phyloP scores from a whole-genome alignment of 208 protist genomes.

The Trypanosoma lewisi region DNA sequence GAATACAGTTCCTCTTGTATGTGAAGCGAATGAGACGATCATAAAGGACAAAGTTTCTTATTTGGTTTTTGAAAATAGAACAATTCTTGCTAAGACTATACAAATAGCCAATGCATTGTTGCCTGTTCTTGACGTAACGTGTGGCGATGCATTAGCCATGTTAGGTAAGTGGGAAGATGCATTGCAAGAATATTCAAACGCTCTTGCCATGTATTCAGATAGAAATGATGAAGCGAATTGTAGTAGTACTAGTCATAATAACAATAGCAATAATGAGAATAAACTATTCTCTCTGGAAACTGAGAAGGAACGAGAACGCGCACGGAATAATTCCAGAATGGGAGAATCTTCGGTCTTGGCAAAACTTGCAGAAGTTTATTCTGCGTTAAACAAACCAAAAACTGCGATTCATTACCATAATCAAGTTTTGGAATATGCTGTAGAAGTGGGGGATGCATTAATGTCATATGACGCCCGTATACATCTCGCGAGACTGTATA shows the following conservation, averaged over 20 bases:
- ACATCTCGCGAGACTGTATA: conserved; percentile 77
- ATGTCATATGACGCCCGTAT: conserved; percentile 78
- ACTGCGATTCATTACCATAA: conserved; percentile 78
- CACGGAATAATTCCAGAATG: conserved; percentile 42
- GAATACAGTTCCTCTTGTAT: neutral
- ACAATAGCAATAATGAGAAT: neutral
- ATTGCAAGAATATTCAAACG: conserved; percentile 72
- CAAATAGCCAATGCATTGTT: conserved; percentile 12
- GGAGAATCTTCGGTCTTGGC: conserved; percentile 68
- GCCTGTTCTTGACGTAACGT: conserved; percentile 61
- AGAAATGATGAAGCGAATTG: conserved; percentile 37
- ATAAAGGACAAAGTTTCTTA: neutral
- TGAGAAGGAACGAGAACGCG: conserved; percentile 8
- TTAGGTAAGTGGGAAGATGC: conserved; percentile 74
- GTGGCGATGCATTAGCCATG: conserved; percentile 60
- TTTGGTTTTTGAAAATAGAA: neutral
- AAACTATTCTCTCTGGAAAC: neutral
- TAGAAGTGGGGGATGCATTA: conserved; percentile 59
- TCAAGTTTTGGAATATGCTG: conserved; percentile 70
- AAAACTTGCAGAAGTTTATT: conserved; percentile 77
- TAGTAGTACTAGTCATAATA: neutral
- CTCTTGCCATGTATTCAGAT: conserved; percentile 59
- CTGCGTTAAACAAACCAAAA: conserved; percentile 57
- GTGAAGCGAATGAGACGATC: neutral
- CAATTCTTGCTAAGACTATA: conserved; percentile 1